Evolutionary conservation across 1,139 yeast genomes (phyloP), one percentile per base, ranked within the genome.

Genomic region (Pichia norvegensis): DNA sequence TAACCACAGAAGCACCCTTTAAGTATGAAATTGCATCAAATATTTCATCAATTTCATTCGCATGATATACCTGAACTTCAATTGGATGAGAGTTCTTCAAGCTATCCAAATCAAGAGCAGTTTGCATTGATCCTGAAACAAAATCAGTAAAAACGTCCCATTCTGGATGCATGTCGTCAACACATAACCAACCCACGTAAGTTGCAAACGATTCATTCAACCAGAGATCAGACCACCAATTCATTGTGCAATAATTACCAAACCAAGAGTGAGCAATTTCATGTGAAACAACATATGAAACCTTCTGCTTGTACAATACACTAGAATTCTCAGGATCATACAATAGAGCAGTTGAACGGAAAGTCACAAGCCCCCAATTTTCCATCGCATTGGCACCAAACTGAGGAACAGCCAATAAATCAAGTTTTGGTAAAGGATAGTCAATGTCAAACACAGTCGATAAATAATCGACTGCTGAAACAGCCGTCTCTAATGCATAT

Each of bases 221-320:
- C 81, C 81, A 77, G 53, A 77, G 67, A 48, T 76, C 81, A 49
- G 78, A 79, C 82, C 82, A 77, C 72, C 76, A 77, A 54, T 75
- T 72, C 81, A 77, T 77, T 40, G 82, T 77, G 47, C 76, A 79
- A 61, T 74, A 72, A 56, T 77, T 73, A 50, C 82, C 82, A 55
- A 77, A 77, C 81, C 81, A 77, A 57, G 78, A 81, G 63, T 77
- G 82, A n/a, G 81, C 81, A 52, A 76, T 64, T 60, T 77, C 82
- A 58, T 77, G 82, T 54, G 77, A 73, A 25, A 77, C 78, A 39
- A 77, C 81, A 52, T 77, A 78, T 13, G 80, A 73, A 33, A 77
- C 80, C 55, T 73, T 73, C 58, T 74, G 72, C 52, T 71, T 66
- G 44, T 73, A 71, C 42, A 66, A 57, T 21, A 64, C 61, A 57